These are phyloP conservation scores for Geosmithia flava DNA, from an alignment of 2,329 filamentous ascomycete species.

Conservation along the genomic window DNA sequence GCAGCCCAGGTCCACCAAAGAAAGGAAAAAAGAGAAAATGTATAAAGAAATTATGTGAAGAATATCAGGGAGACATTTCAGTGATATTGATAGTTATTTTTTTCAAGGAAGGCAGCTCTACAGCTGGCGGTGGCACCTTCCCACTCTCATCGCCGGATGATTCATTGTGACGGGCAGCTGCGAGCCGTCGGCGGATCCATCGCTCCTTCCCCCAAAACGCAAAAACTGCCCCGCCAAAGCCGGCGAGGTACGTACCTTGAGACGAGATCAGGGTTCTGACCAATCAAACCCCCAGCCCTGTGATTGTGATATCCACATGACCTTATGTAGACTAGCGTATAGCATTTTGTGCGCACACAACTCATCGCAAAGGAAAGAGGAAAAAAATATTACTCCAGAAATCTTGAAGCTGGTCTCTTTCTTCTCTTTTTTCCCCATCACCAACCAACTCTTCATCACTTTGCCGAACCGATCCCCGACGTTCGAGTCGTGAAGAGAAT, in stretches of 20 bases:
- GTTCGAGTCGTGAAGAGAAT: conserved; percentile 72
- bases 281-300: conserved; percentile 3
- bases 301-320: not conserved
- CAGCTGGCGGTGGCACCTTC: not conserved
- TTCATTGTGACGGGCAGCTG: conserved; percentile 15
- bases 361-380: not conserved
- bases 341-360: conserved; percentile 3
- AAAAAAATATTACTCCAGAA: conserved; percentile 4
- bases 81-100: not conserved
- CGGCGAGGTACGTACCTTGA: conserved; percentile 5
- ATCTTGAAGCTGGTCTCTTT: conserved; percentile 1
- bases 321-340: conserved; percentile 7
- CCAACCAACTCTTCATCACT: conserved; percentile 53
- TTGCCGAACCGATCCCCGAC: conserved; percentile 53
- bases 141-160: conserved; percentile 22
- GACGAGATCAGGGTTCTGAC: not conserved
- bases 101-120: not conserved
- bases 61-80: not conserved
- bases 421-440: conserved; percentile 7
- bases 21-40: not conserved
- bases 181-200: not conserved
- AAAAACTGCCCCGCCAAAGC: not conserved
- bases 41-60: not conserved
- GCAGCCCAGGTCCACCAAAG: too few relatives aligned
- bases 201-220: not conserved